Evolutionary conservation across 352 stramenopile species (phyloP), one percentile per base, ranked within the genome.

Genomic region (Phytophthora cryptogea): DNA sequence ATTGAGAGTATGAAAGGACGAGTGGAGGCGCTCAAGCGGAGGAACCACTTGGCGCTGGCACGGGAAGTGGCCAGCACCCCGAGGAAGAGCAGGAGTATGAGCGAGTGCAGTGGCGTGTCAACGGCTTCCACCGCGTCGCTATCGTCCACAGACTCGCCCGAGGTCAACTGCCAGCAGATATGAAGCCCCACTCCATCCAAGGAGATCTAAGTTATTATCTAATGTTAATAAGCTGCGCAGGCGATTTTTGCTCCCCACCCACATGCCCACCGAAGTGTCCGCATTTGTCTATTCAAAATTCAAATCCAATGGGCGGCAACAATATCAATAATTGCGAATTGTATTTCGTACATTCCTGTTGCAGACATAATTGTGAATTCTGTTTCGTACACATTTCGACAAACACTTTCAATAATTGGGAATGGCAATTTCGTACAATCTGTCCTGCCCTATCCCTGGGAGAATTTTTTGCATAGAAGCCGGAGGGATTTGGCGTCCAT

Each of bases 161-260:
- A 74, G 26, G 23, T 59, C 30, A 65, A 23, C 43, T 70, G 42
- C 49, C 55, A 70, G 51, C 65, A 63, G 54, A 33, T 28, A 11
- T 20, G 49, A 49, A 37, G 49, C 45, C n/a, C 27, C 23, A 35
- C 40, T 52, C 48, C 16, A 41, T 20, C 30, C 31, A 44, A 63
- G 50, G 44, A 63, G 41, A 54, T 20, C 47, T 74, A 74, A 74
- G 35, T 74, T 70, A 70, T 74, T 74, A 63, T 64, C 27, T 59
- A 68, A 62, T 69, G 50, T 66, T 73, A 63, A 70, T 74, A 63
- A 71, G 50, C 50, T 59, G 45, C 41, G 57, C 63, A 66, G 63
- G 49, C 56, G 65, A 68, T 54, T 63, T 45, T 55, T 53, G 48
- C 35, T 36, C 37, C 42, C 50, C 20, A 23, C 20, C 1, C 20